Conservation (phyloP, 371 early-diverging fungal species). For the Mucor irregularis region DNA sequence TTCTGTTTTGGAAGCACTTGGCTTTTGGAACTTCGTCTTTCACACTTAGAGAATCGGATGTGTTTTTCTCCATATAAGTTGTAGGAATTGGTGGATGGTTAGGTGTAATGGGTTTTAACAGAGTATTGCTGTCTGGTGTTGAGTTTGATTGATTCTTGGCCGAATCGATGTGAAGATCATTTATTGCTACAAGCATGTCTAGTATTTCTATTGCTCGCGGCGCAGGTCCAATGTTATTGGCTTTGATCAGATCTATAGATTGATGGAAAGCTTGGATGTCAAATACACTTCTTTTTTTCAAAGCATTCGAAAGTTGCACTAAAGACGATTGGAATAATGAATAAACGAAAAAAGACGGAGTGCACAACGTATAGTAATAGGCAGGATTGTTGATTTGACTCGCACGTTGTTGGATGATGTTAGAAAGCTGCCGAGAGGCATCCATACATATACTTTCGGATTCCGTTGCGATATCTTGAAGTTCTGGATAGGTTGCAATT, state of each 20-base stretch:
- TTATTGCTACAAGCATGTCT: constrained; percentile 29
- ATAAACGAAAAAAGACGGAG: constrained; percentile 49
- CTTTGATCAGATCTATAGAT: constrained; percentile 26
- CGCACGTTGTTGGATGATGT: constrained; percentile 25
- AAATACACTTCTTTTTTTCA: constrained; percentile 19
- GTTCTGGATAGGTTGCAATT: background rate
- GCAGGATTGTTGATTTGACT: constrained; percentile 19
- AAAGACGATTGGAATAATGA: constrained; percentile 47
- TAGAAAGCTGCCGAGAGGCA: constrained; percentile 26
- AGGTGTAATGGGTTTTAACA: no score
- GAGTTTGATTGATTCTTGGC: no score
- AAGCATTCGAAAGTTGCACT: constrained; percentile 31
- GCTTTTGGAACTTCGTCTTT: constrained; percentile 18
- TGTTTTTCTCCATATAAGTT: no score
- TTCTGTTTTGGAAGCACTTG: constrained; percentile 33
- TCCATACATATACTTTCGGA: constrained; percentile 31
- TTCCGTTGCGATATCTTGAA: constrained; percentile 18
- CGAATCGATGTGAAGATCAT: constrained; percentile 19
- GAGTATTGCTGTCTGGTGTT: no score
- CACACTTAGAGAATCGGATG: no score
- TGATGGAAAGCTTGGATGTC: constrained; percentile 12
- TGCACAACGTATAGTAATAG: constrained; percentile 26
- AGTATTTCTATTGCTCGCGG: constrained; percentile 40
- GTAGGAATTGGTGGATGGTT: no score
- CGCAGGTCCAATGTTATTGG: constrained; percentile 23